Evolutionary conservation across 139 green algal species (phyloP).

Genomic region (Coelastrella sp.): DNA sequence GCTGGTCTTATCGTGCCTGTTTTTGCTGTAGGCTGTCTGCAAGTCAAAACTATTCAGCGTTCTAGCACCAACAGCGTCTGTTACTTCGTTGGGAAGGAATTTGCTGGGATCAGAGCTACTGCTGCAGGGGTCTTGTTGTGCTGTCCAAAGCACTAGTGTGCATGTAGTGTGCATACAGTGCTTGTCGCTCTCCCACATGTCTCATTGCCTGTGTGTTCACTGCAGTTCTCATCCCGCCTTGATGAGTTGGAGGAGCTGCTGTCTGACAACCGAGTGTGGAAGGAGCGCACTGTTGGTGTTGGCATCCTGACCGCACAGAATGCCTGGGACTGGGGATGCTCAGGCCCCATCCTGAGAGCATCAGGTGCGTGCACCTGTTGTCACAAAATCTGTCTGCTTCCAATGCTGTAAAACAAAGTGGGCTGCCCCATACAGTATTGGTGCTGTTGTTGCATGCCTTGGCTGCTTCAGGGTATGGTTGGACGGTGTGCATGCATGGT

Average conservation of each 20-base stretch:
- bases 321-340: constrained; percentile 68
- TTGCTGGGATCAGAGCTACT: neutral
- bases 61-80: neutral
- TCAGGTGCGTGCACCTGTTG: neutral
- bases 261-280: constrained; percentile 90
- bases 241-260: constrained; percentile 94
- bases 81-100: neutral
- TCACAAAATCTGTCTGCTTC: neutral
- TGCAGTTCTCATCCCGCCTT: constrained; percentile 83
- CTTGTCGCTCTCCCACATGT: neutral
- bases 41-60: no score
- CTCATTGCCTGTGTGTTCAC: neutral
- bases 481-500: no score
- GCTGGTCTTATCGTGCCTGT: no score
- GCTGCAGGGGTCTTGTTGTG: neutral
- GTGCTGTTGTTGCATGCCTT: no score
- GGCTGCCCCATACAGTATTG: neutral
- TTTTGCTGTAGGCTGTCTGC: neutral
- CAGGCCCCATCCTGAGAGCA: constrained; percentile 27
- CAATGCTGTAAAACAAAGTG: neutral
- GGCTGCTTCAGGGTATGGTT: no score
- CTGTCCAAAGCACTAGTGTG: neutral
- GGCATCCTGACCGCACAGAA: constrained; percentile 85
- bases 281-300: constrained; percentile 89
- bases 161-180: neutral